Conservation (phyloP, 2,329 filamentous ascomycete genomes). For the Didymellaceae sp. region DNA sequence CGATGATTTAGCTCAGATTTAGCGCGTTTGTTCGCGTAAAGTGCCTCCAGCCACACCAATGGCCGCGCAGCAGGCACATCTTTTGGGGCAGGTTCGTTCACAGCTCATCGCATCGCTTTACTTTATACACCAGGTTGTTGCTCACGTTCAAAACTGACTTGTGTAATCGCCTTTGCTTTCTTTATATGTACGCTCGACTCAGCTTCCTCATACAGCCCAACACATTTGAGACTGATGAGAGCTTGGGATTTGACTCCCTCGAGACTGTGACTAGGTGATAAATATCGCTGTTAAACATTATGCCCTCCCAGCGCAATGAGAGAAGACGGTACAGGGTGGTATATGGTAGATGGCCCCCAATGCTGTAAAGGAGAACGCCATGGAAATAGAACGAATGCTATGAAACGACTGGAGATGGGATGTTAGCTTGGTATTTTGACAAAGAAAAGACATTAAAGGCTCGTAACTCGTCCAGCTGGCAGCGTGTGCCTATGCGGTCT, state of each 20-base stretch:
- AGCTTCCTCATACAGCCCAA: constrained; percentile 13
- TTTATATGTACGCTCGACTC: not conserved
- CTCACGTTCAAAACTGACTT: too few relatives aligned
- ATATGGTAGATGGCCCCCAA: constrained; percentile 6
- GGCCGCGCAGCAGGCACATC: not conserved
- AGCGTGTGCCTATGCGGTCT: constrained; percentile 35
- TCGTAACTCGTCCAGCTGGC: constrained; percentile 41
- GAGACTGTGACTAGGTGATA: constrained; percentile 2
- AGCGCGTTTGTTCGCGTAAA: constrained; percentile 14
- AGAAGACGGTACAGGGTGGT: constrained; percentile 6
- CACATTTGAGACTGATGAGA: constrained; percentile 5
- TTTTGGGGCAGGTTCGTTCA: not conserved
- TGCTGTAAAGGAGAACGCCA: not conserved
- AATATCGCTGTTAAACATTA: constrained; percentile 9
- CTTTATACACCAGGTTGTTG: too few relatives aligned
- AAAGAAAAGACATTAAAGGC: constrained; percentile 33
- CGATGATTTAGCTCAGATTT: not conserved
- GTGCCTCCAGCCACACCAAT: constrained; percentile 9
- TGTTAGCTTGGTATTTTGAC: constrained; percentile 2
- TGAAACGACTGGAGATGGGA: not conserved
- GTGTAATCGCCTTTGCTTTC: not conserved
- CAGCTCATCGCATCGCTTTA: too few relatives aligned
- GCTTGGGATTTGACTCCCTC: constrained; percentile 4
- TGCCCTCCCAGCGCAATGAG: constrained; percentile 3
- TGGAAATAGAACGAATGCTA: not conserved